Conservation (phyloP, 305 asterid species). For the Fraxinus paxiana region DNA sequence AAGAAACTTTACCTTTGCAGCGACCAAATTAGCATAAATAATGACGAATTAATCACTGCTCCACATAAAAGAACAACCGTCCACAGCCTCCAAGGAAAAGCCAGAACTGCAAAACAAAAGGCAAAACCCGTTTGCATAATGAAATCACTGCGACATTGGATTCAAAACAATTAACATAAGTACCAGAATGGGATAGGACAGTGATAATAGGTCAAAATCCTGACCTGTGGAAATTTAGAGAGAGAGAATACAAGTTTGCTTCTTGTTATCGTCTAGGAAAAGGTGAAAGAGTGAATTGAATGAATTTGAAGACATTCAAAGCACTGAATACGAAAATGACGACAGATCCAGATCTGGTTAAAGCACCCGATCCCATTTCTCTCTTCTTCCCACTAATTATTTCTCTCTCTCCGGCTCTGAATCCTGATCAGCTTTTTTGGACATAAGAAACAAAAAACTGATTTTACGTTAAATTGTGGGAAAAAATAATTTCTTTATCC, state of each 20-base stretch:
- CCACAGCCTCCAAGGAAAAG: conserved; percentile 30
- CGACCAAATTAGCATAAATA: conserved; percentile 22
- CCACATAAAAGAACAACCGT: conserved; percentile 26
- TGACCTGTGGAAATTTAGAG: conserved; percentile 31
- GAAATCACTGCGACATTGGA: conserved; percentile 28
- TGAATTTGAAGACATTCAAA: conserved; percentile 25
- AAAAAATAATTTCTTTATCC: neutral
- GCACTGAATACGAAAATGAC: conserved; percentile 48
- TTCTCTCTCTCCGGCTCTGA: neutral
- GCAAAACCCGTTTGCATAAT: conserved; percentile 23
- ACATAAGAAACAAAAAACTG: conserved; percentile 23
- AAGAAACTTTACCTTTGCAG: conserved; percentile 11
- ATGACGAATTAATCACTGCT: conserved; percentile 20
- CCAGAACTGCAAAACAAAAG: conserved; percentile 29
- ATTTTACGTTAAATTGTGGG: neutral
- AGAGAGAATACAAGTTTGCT: neutral
- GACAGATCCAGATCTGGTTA: conserved; percentile 42
- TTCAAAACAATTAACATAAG: conserved; percentile 22
- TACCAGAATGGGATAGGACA: conserved; percentile 8
- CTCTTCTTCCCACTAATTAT: neutral
- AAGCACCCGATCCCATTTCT: conserved; percentile 27
- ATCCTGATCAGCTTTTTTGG: conserved; percentile 27
- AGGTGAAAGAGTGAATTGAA: conserved; percentile 31
- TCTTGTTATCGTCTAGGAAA: conserved; percentile 28
- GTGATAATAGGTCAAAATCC: conserved; percentile 26